Evolutionary conservation across 345 rosid genomes (phyloP).

Genomic region (Moringa oleifera): DNA sequence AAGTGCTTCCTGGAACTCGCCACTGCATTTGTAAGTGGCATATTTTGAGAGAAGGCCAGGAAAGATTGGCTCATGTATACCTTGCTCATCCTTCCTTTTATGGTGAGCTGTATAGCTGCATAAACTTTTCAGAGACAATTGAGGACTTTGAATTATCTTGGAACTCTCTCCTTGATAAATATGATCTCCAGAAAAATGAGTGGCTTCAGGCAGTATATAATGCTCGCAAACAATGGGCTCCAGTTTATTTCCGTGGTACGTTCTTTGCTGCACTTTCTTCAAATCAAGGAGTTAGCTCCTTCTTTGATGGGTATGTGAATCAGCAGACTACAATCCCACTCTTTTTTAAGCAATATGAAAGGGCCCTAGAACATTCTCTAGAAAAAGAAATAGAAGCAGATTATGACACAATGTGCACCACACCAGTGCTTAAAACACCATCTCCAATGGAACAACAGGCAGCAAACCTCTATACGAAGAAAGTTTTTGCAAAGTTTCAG

Average conservation of each 20-base stretch:
- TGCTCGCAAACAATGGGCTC: conserved; percentile 71
- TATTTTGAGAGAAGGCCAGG: conserved; percentile 67
- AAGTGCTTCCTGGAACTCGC: conserved; percentile 51
- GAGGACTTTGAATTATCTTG: conserved; percentile 66
- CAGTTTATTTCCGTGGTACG: conserved; percentile 57
- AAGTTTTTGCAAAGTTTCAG: conserved; percentile 59
- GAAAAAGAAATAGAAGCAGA: conserved; percentile 68
- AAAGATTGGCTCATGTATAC: conserved; percentile 56
- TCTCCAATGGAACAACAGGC: conserved; percentile 78
- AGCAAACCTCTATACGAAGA: conserved; percentile 52
- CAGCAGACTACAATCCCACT: conserved; percentile 53
- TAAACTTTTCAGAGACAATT: conserved; percentile 49
- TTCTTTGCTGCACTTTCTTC: conserved; percentile 61
- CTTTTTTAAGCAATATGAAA: conserved; percentile 59
- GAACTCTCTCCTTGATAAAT: conserved; percentile 41
- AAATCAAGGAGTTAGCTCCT: conserved; percentile 46
- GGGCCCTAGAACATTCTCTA: conserved; percentile 46
- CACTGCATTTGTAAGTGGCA: conserved; percentile 77
- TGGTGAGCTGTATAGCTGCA: conserved; percentile 59
- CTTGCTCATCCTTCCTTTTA: conserved; percentile 57
- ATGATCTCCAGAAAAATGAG: conserved; percentile 46
- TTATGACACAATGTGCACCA: conserved; percentile 48
- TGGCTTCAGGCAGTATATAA: conserved; percentile 62
- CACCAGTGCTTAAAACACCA: conserved; percentile 51
- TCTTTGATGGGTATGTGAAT: conserved; percentile 60